Base-by-base conservation (phyloP, 129 eudicot species). In the Tanacetum coccineum region DNA sequence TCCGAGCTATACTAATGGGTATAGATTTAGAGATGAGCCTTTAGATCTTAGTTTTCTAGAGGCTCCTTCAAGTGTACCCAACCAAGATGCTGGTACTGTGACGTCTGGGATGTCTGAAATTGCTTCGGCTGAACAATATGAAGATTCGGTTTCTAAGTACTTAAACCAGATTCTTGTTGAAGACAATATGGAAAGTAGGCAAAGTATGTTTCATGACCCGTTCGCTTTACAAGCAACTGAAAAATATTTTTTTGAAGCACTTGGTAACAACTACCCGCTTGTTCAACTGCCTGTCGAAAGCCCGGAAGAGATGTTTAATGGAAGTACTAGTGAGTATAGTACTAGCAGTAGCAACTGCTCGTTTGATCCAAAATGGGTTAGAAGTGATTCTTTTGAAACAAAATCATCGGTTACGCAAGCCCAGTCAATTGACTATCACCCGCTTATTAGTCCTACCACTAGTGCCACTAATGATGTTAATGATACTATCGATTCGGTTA, bases 141-240 rank as follows among this genome's bases (percentile, higher is more conserved):
- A 86, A 14, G 97, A 87, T 63, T 77, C 76, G 3, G 85, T 87
- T 77, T 70, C 85, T 13, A 86, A 82, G 57, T 89, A 55, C 56
- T 80, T 90, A 13, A 78, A 74, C 55, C 89, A 87, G 75, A 79
- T 90, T 53, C 82, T 87, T 32, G 59, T 90, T 73, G 97, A 84
- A 77, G 97, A 90, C 76, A 72, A 84, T 54, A 74, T 84, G 72
- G 97, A 82, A 60, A 83, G 79, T 12, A 83, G 79, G 64, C 87
- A 92, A 47, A 78, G 85, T 46, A 78, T 80, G 87, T 82, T 90
- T 55, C 82, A 82, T 39, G 92, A 90, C 70, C 88, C 88, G 9
- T 68, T 82, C 36, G 80, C 89, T 30, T 67, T 87, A 17, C 83
- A 74, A 72, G 84, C 83, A 21, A 78, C 87, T 3, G 89, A 87